Conservation (phyloP, 768 basidiomycete genomes). For the Tulasnella sp. region DNA sequence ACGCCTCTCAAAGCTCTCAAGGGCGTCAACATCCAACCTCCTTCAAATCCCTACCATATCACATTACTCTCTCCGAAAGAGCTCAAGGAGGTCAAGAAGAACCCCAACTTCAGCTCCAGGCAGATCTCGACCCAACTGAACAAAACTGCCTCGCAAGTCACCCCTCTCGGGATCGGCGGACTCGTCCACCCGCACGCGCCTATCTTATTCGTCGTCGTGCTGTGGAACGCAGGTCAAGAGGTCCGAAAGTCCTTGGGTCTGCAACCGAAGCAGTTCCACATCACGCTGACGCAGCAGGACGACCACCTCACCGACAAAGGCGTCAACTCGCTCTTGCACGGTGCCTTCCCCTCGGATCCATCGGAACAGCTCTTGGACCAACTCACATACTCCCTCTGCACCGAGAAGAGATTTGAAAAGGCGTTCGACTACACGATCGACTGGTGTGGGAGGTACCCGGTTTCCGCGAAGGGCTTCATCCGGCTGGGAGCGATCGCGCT, state of each 20-base stretch:
- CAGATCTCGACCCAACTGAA: neutral
- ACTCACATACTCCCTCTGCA: constrained; percentile 35
- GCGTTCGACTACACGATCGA: constrained; percentile 27
- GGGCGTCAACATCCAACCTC: neutral
- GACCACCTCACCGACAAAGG: constrained; percentile 39
- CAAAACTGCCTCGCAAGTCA: neutral
- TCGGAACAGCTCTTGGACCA: constrained; percentile 34
- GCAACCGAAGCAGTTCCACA: constrained; percentile 43
- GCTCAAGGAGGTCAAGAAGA: neutral
- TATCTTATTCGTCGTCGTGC: constrained; percentile 35
- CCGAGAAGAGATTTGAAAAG: constrained; percentile 26
- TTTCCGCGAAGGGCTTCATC: constrained; percentile 37
- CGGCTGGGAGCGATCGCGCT: constrained; percentile 39
- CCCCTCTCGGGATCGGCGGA: neutral
- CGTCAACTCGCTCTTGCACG: constrained; percentile 33
- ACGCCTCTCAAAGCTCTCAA: neutral
- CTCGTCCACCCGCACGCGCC: neutral
- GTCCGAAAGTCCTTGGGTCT: constrained; percentile 39
- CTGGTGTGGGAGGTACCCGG: constrained; percentile 25
- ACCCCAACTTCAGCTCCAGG: neutral
- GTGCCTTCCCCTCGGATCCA: constrained; percentile 25
- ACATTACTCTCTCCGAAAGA: constrained; percentile 15
- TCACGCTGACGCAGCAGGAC: constrained; percentile 35
- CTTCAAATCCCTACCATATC: constrained; percentile 9
- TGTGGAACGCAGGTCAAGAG: constrained; percentile 44